Evolutionary conservation across 2,329 filamentous ascomycete species (phyloP).

Genomic region (Diaporthe sp.): DNA sequence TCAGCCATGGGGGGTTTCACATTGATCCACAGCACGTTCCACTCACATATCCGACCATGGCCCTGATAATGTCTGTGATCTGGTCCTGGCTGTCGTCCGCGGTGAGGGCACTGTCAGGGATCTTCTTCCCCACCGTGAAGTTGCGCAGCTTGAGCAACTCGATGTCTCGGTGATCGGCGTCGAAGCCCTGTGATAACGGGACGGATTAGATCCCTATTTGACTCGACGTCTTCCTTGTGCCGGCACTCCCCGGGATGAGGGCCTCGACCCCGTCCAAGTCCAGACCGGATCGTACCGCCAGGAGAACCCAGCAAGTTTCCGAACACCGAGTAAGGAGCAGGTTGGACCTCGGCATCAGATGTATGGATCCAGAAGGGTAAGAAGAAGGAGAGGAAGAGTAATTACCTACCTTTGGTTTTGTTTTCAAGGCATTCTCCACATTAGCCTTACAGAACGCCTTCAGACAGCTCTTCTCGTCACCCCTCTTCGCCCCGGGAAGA

Average conservation of each 20-base stretch:
- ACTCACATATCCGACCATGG: slow-evolving; percentile 86
- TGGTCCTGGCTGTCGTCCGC: slow-evolving; percentile 72
- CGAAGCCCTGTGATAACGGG: slow-evolving; percentile 73
- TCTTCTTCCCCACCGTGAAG: slow-evolving; percentile 78
- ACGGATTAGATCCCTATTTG: not conserved
- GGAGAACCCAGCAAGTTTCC: not conserved
- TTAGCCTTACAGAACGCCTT: slow-evolving; percentile 80
- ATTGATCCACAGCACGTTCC: slow-evolving; percentile 26
- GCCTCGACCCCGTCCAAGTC: not conserved
- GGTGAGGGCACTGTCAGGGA: slow-evolving; percentile 76
- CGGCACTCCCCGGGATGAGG: not conserved
- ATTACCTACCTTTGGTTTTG: slow-evolving; percentile 79
- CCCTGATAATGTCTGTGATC: slow-evolving; percentile 73
- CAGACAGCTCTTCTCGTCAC: slow-evolving; percentile 69
- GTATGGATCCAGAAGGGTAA: not conserved
- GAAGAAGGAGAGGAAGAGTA: not conserved
- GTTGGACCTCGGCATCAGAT: slow-evolving; percentile 7
- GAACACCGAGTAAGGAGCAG: slow-evolving; percentile 5
- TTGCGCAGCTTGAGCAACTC: slow-evolving; percentile 83
- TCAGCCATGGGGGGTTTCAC: slow-evolving; percentile 37
- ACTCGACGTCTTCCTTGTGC: not conserved
- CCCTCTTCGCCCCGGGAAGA: slow-evolving; percentile 66
- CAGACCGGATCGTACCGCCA: not conserved
- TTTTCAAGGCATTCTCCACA: slow-evolving; percentile 82
- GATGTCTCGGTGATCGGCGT: slow-evolving; percentile 81